phyloP scores from a whole-genome alignment of 2,329 filamentous ascomycete species.

The Sporothrix humicola region DNA sequence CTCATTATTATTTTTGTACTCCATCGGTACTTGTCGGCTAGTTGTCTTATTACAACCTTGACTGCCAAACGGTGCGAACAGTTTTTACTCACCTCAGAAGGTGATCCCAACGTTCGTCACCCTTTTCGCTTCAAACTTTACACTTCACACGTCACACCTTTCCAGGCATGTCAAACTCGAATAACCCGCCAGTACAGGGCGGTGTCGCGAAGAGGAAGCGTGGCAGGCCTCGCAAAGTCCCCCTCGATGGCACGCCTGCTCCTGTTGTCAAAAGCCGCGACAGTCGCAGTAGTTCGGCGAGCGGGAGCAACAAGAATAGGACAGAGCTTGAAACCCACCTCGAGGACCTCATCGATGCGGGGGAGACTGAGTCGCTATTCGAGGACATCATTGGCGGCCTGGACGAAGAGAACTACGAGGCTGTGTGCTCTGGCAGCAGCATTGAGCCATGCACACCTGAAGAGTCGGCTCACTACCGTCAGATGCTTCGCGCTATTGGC shows the following conservation, averaged over 20 bases:
- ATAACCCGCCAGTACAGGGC: slow-evolving; percentile 15
- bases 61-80: background rate
- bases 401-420: slow-evolving; percentile 56
- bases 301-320: slow-evolving; percentile 35
- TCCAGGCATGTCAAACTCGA: slow-evolving; percentile 23
- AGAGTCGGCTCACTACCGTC: slow-evolving; percentile 71
- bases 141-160: background rate
- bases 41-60: background rate
- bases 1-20: background rate
- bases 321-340: slow-evolving; percentile 59
- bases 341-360: slow-evolving; percentile 59
- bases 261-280: background rate
- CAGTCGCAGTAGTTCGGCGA: slow-evolving; percentile 20
- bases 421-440: slow-evolving; percentile 48
- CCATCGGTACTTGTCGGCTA: background rate
- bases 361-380: slow-evolving; percentile 69
- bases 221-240: slow-evolving; percentile 31
- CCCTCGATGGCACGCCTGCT: slow-evolving; percentile 10
- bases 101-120: background rate
- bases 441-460: slow-evolving; percentile 67
- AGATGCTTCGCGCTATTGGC: slow-evolving; percentile 76
- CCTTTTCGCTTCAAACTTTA: background rate
- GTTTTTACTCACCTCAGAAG: background rate
- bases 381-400: slow-evolving; percentile 67
- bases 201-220: slow-evolving; percentile 33